phyloP scores from a whole-genome alignment of 768 basidiomycete genomes.

The Boletus subcaerulescens region DNA sequence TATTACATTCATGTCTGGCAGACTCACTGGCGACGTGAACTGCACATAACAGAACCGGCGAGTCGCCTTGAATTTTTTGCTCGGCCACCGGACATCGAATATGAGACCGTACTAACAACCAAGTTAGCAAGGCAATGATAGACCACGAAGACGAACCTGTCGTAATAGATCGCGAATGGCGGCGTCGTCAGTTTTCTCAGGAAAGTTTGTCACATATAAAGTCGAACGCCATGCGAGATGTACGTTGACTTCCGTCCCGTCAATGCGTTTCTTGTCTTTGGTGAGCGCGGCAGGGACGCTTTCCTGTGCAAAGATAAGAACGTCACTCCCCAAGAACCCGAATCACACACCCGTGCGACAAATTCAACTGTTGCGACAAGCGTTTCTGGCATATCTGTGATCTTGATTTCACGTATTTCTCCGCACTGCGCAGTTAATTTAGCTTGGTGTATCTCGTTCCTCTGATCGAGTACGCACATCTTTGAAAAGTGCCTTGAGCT shows the following conservation, averaged over 20 bases:
- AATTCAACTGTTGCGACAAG: constrained; percentile 91
- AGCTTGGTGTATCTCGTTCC: neutral
- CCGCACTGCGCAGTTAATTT: constrained; percentile 68
- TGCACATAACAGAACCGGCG: constrained; percentile 95
- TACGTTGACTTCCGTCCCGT: constrained; percentile 74
- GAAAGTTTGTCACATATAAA: constrained; percentile 94
- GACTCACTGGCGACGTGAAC: constrained; percentile 75
- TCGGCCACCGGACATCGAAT: constrained; percentile 97
- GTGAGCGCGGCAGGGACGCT: constrained; percentile 84
- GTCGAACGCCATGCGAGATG: constrained; percentile 94
- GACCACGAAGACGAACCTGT: constrained; percentile 46
- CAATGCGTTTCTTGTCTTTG: constrained; percentile 89
- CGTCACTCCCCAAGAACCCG: neutral
- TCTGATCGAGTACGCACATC: constrained; percentile 54
- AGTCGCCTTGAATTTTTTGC: constrained; percentile 90
- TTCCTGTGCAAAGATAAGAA: constrained; percentile 45
- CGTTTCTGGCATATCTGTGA: constrained; percentile 56
- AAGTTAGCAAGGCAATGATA: neutral
- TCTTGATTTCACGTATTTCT: constrained; percentile 76
- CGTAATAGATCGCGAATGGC: constrained; percentile 74
- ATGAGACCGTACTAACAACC: constrained; percentile 74
- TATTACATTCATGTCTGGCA: neutral
- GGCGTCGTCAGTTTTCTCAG: constrained; percentile 76
- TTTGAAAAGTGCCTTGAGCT: constrained; percentile 73
- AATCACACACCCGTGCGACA: constrained; percentile 43